Conservation (phyloP, 2,329 filamentous ascomycete genomes). For the Nakataea oryzae region DNA sequence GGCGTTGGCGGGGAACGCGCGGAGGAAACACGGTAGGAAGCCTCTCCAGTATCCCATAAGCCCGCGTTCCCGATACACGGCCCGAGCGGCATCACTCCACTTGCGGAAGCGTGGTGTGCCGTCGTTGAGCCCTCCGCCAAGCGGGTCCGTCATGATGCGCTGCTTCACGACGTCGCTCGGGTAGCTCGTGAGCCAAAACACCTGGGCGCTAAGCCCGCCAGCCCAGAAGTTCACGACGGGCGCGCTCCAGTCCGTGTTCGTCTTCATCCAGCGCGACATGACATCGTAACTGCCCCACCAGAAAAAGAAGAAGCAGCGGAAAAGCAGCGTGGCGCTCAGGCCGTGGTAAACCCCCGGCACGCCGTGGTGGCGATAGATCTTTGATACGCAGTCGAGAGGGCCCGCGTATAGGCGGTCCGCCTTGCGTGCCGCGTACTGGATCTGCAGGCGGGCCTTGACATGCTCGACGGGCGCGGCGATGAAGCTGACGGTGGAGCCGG, state of each 20-base stretch:
- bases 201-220: constrained; percentile 79
- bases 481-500: constrained; percentile 83
- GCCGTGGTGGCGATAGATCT: constrained; percentile 63
- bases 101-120: constrained; percentile 56
- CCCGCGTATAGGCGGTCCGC: constrained; percentile 71
- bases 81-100: constrained; percentile 71
- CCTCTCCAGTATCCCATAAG: constrained; percentile 82
- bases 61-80: constrained; percentile 68
- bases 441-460: constrained; percentile 85
- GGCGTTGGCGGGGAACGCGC: constrained; percentile 93
- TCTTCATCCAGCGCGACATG: constrained; percentile 57
- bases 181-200: constrained; percentile 91
- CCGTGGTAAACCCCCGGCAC: constrained; percentile 77
- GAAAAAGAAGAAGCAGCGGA: constrained; percentile 90
- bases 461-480: constrained; percentile 92
- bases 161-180: constrained; percentile 93
- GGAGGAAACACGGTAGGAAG: constrained; percentile 84
- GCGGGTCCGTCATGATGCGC: constrained; percentile 88
- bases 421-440: constrained; percentile 81
- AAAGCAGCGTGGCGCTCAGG: constrained; percentile 72
- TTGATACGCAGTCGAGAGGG: constrained; percentile 71
- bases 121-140: constrained; percentile 61
- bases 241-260: constrained; percentile 58
- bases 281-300: constrained; percentile 97
- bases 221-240: constrained; percentile 96